Evolutionary conservation across 345 rosid species (phyloP).

Genomic region (Corchorus capsularis): DNA sequence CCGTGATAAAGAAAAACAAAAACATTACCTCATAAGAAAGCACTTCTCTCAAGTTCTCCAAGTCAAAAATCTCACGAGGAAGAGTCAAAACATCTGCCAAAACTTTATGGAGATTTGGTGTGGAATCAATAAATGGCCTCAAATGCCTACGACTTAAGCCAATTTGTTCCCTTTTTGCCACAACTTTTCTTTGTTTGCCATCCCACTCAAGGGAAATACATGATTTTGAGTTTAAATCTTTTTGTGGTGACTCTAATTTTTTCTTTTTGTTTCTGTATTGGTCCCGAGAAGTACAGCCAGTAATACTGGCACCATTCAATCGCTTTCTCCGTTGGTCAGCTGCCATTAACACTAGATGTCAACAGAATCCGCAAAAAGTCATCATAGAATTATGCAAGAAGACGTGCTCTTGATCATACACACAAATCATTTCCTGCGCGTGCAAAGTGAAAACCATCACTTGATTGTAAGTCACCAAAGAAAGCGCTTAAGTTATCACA

Average conservation of each 20-base stretch:
- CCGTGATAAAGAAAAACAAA: slow-evolving; percentile 2
- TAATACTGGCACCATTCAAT: slow-evolving; percentile 58
- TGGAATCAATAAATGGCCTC: slow-evolving; percentile 53
- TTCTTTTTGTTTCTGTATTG: slow-evolving; percentile 69
- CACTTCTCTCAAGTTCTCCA: slow-evolving; percentile 65
- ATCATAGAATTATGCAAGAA: slow-evolving; percentile 10
- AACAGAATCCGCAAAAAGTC: slow-evolving; percentile 28
- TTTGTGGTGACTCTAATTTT: slow-evolving; percentile 45
- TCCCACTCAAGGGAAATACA: slow-evolving; percentile 92
- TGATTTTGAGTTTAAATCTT: slow-evolving; percentile 53
- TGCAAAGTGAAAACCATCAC: slow-evolving; percentile 25
- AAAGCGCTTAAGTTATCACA: slow-evolving; percentile 6
- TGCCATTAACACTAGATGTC: slow-evolving; percentile 54
- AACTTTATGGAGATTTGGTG: slow-evolving; percentile 37
- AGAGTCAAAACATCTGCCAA: slow-evolving; percentile 69
- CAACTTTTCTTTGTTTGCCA: slow-evolving; percentile 50
- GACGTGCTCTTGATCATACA: slow-evolving; percentile 11
- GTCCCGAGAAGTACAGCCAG: slow-evolving; percentile 55
- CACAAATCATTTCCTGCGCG: slow-evolving; percentile 18
- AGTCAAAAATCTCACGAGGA: slow-evolving; percentile 69
- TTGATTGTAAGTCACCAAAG: not conserved
- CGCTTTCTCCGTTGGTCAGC: slow-evolving; percentile 86
- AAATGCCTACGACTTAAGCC: slow-evolving; percentile 67
- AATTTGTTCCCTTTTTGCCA: slow-evolving; percentile 87
- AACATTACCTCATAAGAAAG: slow-evolving; percentile 72